Evolutionary conservation across 208 protist genomes (phyloP), one percentile per base, ranked within the genome.

Genomic region (Histomonas meleagridis): DNA sequence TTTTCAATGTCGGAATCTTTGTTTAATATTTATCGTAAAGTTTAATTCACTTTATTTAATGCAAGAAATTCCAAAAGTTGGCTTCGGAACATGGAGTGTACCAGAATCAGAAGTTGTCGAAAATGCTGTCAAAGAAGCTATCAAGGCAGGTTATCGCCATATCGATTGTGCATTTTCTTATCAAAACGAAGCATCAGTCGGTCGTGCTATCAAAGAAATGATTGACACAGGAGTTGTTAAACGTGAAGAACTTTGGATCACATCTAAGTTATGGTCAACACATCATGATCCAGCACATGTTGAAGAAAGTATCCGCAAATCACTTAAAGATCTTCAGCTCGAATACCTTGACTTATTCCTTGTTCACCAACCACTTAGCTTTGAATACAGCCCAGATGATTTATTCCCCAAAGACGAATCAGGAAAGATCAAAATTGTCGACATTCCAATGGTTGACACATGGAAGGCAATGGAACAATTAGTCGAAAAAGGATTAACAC

Each of bases 271-370:
- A 26, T 62, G 57, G 57, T 28, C 14, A 28, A 62, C 57, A 14
- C 18, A 62, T 62, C 57, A 62, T 62, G 18, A 62, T 26, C 57
- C 57, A 62, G 57, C 26, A 62, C 18, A 62, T 26, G 57, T 62
- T 28, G 26, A 62, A 62, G 18, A 14, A 62, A 26, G 18, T 28
- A 62, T 62, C 26, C 57, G 26, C 14, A 62, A 26, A 62, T 28
- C 57, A 62, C 57, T 62, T 28, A 14, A 26, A 14, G 57, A 62
- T 62, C 26, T 62, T 14, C 57, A 62, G 26, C 26, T 62, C 14
- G 92, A 95, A 7, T 98, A 98, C 92, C 70, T 98, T 40, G 97
- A 98, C 91, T 94, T 97, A 23, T 98, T 97, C 93, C 94, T 98
- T n/a, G 96, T 98, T 51, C 97, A 98, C 92, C 98, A 96, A 95